A percentile compares a stretch with the other conserved stretches of the same genome.
Conservation (phyloP, 768 basidiomycete species). For the Tylopilus rubrobrunneus region DNA sequence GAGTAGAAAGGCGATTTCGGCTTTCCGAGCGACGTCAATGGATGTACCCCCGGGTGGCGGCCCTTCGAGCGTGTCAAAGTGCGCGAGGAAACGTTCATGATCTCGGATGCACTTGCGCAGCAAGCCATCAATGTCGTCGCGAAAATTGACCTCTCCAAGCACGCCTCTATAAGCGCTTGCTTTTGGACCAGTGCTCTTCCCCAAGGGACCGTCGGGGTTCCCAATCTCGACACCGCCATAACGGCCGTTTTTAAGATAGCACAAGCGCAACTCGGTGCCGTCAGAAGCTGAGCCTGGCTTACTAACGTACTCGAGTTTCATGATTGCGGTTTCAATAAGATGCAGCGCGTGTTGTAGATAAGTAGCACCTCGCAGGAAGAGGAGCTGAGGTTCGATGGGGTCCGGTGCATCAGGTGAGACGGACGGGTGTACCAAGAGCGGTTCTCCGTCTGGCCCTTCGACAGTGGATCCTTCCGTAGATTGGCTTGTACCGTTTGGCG, state of each 20-base stretch:
- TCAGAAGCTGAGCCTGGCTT: constrained; percentile 53
- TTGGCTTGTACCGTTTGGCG: constrained; percentile 60
- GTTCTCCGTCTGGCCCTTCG: constrained; percentile 50
- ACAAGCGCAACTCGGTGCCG: constrained; percentile 73
- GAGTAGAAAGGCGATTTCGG: constrained; percentile 65
- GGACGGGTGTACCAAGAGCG: constrained; percentile 62
- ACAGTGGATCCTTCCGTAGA: constrained; percentile 36
- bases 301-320: constrained; percentile 65
- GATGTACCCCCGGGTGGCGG: constrained; percentile 19
- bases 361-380: constrained; percentile 81
- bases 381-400: constrained; percentile 78
- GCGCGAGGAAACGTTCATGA: constrained; percentile 77
- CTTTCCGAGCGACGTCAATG: constrained; percentile 45
- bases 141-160: constrained; percentile 52
- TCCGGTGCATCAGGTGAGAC: constrained; percentile 76
- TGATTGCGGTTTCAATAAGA: constrained; percentile 68
- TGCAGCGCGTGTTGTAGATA: constrained; percentile 76
- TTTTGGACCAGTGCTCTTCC: constrained; percentile 55
- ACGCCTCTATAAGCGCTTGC: constrained; percentile 57
- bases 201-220: constrained; percentile 74
- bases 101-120: constrained; percentile 78
- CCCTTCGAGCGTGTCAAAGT: constrained; percentile 74
- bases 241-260: constrained; percentile 67
- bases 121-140: constrained; percentile 55
- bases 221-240: constrained; percentile 88